Evolutionary conservation across 208 protist species (phyloP).

Genomic region (Trypanosomatidae sp.): DNA sequence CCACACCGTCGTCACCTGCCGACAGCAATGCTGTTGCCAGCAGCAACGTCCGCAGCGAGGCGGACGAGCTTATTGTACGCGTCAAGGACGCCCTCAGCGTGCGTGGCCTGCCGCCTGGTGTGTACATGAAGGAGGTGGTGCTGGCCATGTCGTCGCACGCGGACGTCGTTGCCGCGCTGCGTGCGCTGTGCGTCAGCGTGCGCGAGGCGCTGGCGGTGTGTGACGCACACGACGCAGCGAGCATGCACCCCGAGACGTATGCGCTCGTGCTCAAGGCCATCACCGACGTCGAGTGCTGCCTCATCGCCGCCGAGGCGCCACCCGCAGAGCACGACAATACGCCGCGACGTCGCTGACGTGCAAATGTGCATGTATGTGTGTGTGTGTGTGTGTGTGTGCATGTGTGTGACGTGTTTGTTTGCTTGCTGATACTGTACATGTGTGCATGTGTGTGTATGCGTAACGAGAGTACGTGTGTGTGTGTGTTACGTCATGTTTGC

Average conservation of each 20-base stretch:
- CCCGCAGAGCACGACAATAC: not conserved
- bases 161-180: slow-evolving; percentile 40
- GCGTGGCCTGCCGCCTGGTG: slow-evolving; percentile 46
- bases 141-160: slow-evolving; percentile 30
- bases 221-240: slow-evolving; percentile 28
- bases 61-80: slow-evolving; percentile 25
- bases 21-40: too few species aligned
- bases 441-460: not conserved
- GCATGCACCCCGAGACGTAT: slow-evolving; percentile 62
- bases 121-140: slow-evolving; percentile 79
- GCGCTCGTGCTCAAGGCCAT: slow-evolving; percentile 78
- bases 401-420: slow-evolving; percentile 4
- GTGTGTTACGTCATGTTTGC: not conserved
- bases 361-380: slow-evolving; percentile 2
- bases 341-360: not conserved
- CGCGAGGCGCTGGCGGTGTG: slow-evolving; percentile 40
- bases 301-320: slow-evolving; percentile 28
- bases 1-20: too few species aligned
- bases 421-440: slow-evolving; percentile 1
- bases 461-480: not conserved
- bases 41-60: not conserved
- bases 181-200: slow-evolving; percentile 15
- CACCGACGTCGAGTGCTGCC: slow-evolving; percentile 73
- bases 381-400: slow-evolving; percentile 3
- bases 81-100: slow-evolving; percentile 52